Evolutionary conservation across 2,329 filamentous ascomycete species (phyloP).

Genomic region (Fusarium virguliforme): DNA sequence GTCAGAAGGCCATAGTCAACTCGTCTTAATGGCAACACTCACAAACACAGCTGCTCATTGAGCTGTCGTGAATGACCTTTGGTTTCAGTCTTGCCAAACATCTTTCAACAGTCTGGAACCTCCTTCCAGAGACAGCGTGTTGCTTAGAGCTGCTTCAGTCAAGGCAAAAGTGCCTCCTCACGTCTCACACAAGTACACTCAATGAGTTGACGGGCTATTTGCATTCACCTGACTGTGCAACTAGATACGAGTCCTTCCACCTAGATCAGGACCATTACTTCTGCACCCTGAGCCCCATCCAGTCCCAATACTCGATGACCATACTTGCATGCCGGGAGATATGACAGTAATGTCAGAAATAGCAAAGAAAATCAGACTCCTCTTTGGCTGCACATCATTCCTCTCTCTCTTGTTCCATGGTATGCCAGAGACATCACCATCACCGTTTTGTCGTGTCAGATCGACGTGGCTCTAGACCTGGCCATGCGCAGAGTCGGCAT

Average conservation of each 20-base stretch:
- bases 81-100: background rate
- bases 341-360: slow-evolving; percentile 20
- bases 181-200: background rate
- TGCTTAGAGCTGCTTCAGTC: background rate
- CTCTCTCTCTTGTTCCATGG: background rate
- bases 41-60: background rate
- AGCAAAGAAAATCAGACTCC: slow-evolving; percentile 7
- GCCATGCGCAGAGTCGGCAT: background rate
- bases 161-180: background rate
- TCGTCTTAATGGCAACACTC: too few relatives aligned
- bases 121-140: background rate
- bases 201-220: background rate
- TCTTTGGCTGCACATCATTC: slow-evolving; percentile 10
- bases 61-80: background rate
- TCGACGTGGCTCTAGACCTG: background rate
- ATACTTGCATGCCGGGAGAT: slow-evolving; percentile 24
- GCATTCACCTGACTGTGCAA: slow-evolving; percentile 13
- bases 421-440: slow-evolving; percentile 5
- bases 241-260: slow-evolving; percentile 1
- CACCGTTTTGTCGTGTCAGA: background rate
- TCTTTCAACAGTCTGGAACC: background rate
- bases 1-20: too few relatives aligned
- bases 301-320: slow-evolving; percentile 25
- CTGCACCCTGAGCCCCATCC: slow-evolving; percentile 2
- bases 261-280: background rate